Evolutionary conservation across 2,329 filamentous ascomycete genomes (phyloP).

Genomic region (Fusarium coicis): DNA sequence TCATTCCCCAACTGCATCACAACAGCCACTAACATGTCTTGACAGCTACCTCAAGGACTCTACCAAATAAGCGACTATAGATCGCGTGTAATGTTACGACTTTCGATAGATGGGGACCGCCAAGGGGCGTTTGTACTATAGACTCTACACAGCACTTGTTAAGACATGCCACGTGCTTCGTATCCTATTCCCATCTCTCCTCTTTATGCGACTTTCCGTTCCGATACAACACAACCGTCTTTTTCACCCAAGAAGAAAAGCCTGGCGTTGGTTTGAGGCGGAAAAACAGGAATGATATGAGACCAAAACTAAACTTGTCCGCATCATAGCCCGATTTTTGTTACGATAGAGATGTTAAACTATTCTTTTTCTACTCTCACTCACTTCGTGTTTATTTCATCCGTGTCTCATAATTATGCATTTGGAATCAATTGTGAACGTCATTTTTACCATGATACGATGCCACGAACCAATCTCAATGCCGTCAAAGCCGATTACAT

Average conservation of each 20-base stretch:
- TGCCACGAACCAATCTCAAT: slow-evolving; percentile 15
- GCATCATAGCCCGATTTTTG: slow-evolving; percentile 28
- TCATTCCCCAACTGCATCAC: not conserved
- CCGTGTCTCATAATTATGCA: not conserved
- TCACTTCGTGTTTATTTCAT: not conserved
- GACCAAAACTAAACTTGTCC: slow-evolving; percentile 12
- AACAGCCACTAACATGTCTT: slow-evolving; percentile 37
- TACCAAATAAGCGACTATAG: slow-evolving; percentile 68
- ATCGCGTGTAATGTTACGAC: slow-evolving; percentile 50
- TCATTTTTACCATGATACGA: slow-evolving; percentile 6
- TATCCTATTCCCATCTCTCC: slow-evolving; percentile 50
- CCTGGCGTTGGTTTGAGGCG: slow-evolving; percentile 38
- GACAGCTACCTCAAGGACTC: slow-evolving; percentile 74
- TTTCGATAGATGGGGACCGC: slow-evolving; percentile 51
- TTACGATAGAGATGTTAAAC: slow-evolving; percentile 13
- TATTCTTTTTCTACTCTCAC: not conserved
- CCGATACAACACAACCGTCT: slow-evolving; percentile 15
- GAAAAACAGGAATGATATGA: slow-evolving; percentile 24
- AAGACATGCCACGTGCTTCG: slow-evolving; percentile 48
- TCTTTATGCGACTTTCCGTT: slow-evolving; percentile 44
- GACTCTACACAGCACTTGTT: slow-evolving; percentile 48
- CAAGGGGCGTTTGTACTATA: slow-evolving; percentile 53
- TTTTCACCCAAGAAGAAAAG: slow-evolving; percentile 19
- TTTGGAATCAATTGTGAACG: not conserved
- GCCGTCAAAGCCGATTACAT: slow-evolving; percentile 18